Conservation (phyloP, 257 asterid species). For the Schizonepeta tenuifolia region DNA sequence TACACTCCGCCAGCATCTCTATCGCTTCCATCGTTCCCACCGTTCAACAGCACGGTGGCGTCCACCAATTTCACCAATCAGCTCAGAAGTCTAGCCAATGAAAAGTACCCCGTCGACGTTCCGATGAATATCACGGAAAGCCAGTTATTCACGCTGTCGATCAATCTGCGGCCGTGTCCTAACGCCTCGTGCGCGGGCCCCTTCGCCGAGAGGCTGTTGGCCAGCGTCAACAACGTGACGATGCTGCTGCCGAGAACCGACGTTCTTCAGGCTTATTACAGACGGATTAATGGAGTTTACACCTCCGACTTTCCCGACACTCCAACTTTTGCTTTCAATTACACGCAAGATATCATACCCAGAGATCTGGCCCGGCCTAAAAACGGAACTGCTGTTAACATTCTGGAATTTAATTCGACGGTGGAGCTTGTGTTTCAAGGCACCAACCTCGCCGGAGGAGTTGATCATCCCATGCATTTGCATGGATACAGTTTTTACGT, state of each 20-base stretch:
- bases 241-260: conserved; percentile 38
- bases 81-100: too few species aligned
- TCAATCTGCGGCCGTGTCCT: too few species aligned
- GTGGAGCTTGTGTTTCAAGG: conserved; percentile 64
- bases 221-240: conserved; percentile 43
- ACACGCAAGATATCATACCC: conserved; percentile 38
- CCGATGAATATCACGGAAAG: too few species aligned
- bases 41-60: too few species aligned
- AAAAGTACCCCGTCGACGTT: too few species aligned
- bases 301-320: conserved; percentile 39
- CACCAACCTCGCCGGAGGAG: conserved; percentile 41
- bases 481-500: conserved; percentile 69
- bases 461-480: conserved; percentile 70
- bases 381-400: conserved; percentile 33
- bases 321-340: conserved; percentile 46
- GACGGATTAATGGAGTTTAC: conserved; percentile 38
- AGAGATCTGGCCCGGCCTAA: conserved; percentile 23
- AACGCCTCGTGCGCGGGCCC: too few species aligned
- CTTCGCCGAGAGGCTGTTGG: too few species aligned
- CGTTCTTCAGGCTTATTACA: conserved; percentile 51
- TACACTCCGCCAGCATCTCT: too few species aligned
- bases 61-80: too few species aligned
- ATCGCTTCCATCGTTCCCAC: too few species aligned
- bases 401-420: conserved; percentile 43
- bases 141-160: too few species aligned